These are phyloP conservation scores for Physcia stellaris DNA, from an alignment of 495 filamentous ascomycete genomes.

Conservation along the genomic window DNA sequence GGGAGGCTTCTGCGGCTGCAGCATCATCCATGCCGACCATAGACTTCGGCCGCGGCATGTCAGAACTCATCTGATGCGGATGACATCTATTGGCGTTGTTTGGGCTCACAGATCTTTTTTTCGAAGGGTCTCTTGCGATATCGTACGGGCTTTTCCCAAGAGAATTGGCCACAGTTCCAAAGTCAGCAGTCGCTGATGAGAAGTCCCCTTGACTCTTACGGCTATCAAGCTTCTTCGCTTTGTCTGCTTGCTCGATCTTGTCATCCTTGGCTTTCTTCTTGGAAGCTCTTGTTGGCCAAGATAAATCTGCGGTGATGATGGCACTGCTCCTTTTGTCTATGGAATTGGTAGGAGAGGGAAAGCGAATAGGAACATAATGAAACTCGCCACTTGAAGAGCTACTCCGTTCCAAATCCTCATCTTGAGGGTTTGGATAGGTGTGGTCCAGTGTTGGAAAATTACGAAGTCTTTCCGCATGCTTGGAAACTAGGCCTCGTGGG, in stretches of 20 bases:
- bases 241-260: neutral
- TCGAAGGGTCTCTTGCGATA: conserved; percentile 14
- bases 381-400: neutral
- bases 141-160: conserved; percentile 30
- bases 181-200: conserved; percentile 17
- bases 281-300: neutral
- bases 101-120: conserved; percentile 5
- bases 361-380: conserved; percentile 5
- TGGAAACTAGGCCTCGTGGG: conserved; percentile 12
- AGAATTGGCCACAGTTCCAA: conserved; percentile 22
- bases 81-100: conserved; percentile 3
- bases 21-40: conserved; percentile 23
- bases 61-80: conserved; percentile 23
- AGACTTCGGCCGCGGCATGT: conserved; percentile 6
- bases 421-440: conserved; percentile 12
- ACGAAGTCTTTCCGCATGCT: conserved; percentile 12
- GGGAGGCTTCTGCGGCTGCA: conserved; percentile 20
- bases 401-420: conserved; percentile 5
- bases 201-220: conserved; percentile 2
- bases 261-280: neutral
- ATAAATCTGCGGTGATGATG: neutral
- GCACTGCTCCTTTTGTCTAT: conserved; percentile 3
- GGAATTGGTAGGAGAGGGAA: conserved; percentile 13
- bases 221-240: neutral
- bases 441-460: conserved; percentile 13